These are phyloP conservation scores for Lactarius hatsudake DNA, from an alignment of 768 basidiomycete species.

Conservation along the genomic window DNA sequence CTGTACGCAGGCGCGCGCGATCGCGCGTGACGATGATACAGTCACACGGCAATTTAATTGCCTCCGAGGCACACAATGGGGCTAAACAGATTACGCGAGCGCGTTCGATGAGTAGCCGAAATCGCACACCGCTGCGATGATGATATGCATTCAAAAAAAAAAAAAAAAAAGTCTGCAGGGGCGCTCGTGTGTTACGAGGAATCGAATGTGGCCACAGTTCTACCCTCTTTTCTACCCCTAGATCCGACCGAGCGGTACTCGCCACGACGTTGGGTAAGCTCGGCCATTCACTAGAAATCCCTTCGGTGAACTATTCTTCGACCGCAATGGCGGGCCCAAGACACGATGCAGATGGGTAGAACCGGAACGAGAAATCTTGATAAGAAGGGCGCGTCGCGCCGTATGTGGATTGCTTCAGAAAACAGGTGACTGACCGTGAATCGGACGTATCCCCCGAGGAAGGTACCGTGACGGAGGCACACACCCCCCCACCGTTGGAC, in stretches of 20 bases:
- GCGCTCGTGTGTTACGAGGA: background rate
- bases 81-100: conserved; percentile 6
- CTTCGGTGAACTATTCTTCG: background rate
- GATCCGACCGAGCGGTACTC: background rate
- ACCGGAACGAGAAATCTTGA: background rate
- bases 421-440: background rate
- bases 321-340: background rate
- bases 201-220: background rate
- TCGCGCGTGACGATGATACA: background rate
- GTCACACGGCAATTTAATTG: conserved; percentile 6
- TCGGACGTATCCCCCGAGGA: background rate
- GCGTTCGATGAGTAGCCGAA: conserved; percentile 18
- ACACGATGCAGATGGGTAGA: background rate
- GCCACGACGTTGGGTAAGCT: background rate
- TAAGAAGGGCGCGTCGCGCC: background rate
- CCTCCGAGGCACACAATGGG: conserved; percentile 14
- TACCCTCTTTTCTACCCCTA: background rate
- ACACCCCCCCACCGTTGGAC: background rate
- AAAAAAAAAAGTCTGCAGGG: background rate
- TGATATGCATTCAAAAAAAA: background rate
- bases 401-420: background rate
- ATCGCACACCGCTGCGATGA: conserved; percentile 5
- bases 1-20: background rate
- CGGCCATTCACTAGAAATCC: background rate
- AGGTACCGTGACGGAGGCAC: background rate